Conservation (phyloP, 495 filamentous ascomycete species). For the Penicillium maclennaniae region DNA sequence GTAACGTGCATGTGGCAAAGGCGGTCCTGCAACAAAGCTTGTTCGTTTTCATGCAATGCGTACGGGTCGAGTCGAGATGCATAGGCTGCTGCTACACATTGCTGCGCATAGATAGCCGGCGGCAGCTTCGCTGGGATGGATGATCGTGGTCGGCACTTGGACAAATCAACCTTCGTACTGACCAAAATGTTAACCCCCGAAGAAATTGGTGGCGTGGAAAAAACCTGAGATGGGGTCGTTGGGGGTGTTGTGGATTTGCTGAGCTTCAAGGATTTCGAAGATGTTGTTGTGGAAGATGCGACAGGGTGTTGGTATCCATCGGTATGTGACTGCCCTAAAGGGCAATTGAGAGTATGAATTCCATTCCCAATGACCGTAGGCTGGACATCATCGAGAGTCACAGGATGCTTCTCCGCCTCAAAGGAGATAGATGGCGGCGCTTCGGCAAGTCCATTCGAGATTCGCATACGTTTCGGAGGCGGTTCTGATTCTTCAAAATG, state of each 20-base stretch:
- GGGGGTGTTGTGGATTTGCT: conserved; percentile 34
- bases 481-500: conserved; percentile 10
- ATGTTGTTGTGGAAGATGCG: conserved; percentile 28
- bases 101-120: conserved; percentile 72
- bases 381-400: not conserved
- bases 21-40: conserved; percentile 70
- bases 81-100: conserved; percentile 84
- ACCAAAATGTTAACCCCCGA: conserved; percentile 13
- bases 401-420: not conserved
- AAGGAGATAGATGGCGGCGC: conserved; percentile 1
- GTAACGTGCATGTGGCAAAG: conserved; percentile 88
- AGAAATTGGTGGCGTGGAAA: conserved; percentile 13
- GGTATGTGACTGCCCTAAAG: conserved; percentile 13
- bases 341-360: not conserved
- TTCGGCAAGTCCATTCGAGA: conserved; percentile 9
- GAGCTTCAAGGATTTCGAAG: conserved; percentile 21
- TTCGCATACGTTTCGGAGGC: conserved; percentile 17
- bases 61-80: conserved; percentile 88
- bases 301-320: conserved; percentile 26
- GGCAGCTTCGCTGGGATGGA: conserved; percentile 76
- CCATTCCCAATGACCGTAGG: conserved; percentile 2
- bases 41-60: conserved; percentile 81
- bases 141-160: conserved; percentile 57
- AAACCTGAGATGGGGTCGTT: conserved; percentile 13
- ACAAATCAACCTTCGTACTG: conserved; percentile 20